A percentile compares a stretch with the other conserved stretches of the same genome.
Evolutionary conservation across 306 rosid genomes (phyloP).

Genomic region (Prunus dulcis): DNA sequence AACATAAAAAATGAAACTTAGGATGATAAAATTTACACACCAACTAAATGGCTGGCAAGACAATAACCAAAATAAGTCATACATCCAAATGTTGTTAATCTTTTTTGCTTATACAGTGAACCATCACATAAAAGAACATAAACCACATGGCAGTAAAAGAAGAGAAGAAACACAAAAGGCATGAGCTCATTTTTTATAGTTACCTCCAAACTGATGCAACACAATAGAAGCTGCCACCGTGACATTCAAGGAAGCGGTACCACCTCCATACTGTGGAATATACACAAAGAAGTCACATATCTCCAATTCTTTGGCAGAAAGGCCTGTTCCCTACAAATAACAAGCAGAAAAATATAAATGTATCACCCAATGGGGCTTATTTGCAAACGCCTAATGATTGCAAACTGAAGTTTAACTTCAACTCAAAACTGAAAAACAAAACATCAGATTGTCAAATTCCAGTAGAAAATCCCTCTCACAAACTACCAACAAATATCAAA

Average conservation of each 20-base stretch:
- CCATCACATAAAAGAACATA: neutral
- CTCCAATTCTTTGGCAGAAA: slow-evolving; percentile 76
- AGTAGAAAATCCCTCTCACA: neutral
- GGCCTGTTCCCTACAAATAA: slow-evolving; percentile 69
- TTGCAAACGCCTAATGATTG: neutral
- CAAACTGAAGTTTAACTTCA: neutral
- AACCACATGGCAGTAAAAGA: neutral
- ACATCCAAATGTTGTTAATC: neutral
- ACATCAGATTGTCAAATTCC: neutral
- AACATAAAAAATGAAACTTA: neutral
- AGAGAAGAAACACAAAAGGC: neutral
- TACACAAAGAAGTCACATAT: slow-evolving; percentile 93
- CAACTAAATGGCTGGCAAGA: neutral
- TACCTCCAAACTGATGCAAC: slow-evolving; percentile 93
- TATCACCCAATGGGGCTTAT: neutral
- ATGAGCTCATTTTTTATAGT: neutral
- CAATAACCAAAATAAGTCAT: neutral
- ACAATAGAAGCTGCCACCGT: slow-evolving; percentile 94
- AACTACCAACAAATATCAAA: neutral
- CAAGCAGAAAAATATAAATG: neutral
- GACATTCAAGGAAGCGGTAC: slow-evolving; percentile 91
- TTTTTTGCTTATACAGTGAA: neutral
- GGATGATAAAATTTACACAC: neutral
- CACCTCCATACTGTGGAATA: slow-evolving; percentile 85
- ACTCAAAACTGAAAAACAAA: neutral